A percentile compares a stretch with the other conserved stretches of the same genome.
Evolutionary conservation across 129 eudicot genomes (phyloP).

Genomic region (Smallanthus sonchifolius): DNA sequence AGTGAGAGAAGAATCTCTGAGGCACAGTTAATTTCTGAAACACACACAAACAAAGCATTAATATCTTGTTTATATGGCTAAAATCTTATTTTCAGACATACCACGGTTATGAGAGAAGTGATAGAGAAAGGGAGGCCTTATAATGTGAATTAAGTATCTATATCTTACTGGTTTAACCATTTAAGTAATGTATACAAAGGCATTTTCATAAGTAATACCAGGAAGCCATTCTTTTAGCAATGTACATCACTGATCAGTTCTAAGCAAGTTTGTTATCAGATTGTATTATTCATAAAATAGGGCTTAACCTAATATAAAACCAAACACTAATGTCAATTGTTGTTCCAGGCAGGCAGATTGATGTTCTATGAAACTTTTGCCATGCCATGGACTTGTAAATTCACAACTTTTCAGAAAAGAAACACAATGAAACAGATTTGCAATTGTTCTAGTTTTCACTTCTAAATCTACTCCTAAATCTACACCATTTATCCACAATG

Average conservation of each 20-base stretch:
- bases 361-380: not conserved
- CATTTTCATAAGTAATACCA: too few species aligned
- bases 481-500: too few species aligned
- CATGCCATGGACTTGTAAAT: not conserved
- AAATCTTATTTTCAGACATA: not conserved
- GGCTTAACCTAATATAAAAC: too few species aligned
- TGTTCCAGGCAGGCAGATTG: not conserved
- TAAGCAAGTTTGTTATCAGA: not conserved
- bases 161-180: too few species aligned
- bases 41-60: not conserved
- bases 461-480: too few species aligned
- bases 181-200: too few species aligned
- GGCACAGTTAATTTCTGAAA: constrained; percentile 77
- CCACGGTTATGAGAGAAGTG: not conserved
- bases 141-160: too few species aligned
- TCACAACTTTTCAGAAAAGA: not conserved
- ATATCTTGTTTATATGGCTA: not conserved
- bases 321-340: not conserved
- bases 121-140: too few species aligned
- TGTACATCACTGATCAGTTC: not conserved
- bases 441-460: not conserved
- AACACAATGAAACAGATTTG: not conserved
- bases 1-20: constrained; percentile 74
- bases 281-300: not conserved
- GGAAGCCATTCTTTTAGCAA: not conserved